Evolutionary conservation across 208 protist genomes (phyloP).

Genomic region (Trypanosoma theileri): DNA sequence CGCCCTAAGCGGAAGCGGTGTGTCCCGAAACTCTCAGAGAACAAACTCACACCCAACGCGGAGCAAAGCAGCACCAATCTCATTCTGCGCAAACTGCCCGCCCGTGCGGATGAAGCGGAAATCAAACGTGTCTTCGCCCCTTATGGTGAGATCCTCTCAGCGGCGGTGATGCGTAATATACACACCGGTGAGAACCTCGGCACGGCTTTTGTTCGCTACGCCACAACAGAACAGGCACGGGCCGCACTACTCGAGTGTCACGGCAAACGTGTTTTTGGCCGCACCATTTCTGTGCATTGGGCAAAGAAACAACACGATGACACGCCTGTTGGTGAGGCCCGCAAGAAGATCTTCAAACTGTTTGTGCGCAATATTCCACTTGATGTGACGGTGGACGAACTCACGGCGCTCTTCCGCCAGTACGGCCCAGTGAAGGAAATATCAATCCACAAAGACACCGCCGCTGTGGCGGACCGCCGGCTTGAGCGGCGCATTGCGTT

Average conservation of each 20-base stretch:
- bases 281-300: slow-evolving; percentile 76
- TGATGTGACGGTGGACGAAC: slow-evolving; percentile 12
- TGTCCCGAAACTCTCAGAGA: slow-evolving; percentile 3
- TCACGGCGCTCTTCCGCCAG: slow-evolving; percentile 20
- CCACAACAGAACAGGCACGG: slow-evolving; percentile 56
- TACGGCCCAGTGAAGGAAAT: slow-evolving; percentile 48
- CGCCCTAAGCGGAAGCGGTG: neutral
- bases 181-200: slow-evolving; percentile 82
- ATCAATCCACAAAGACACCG: slow-evolving; percentile 70
- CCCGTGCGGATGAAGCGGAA: slow-evolving; percentile 52
- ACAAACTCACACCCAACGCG: slow-evolving; percentile 47
- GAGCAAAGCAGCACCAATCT: slow-evolving; percentile 78
- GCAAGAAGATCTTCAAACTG: slow-evolving; percentile 69
- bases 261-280: slow-evolving; percentile 40
- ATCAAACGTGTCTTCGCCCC: slow-evolving; percentile 57
- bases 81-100: slow-evolving; percentile 74
- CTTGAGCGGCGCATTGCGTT: slow-evolving; percentile 50
- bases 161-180: slow-evolving; percentile 82
- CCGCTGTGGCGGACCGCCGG: neutral
- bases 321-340: slow-evolving; percentile 65
- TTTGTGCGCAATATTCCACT: slow-evolving; percentile 87
- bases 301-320: slow-evolving; percentile 81
- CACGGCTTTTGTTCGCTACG: slow-evolving; percentile 83
- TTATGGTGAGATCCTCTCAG: slow-evolving; percentile 59
- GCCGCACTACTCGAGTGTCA: slow-evolving; percentile 53